phyloP scores from a whole-genome alignment of 1,284 basidiomycete species.

The Puccinia horiana region DNA sequence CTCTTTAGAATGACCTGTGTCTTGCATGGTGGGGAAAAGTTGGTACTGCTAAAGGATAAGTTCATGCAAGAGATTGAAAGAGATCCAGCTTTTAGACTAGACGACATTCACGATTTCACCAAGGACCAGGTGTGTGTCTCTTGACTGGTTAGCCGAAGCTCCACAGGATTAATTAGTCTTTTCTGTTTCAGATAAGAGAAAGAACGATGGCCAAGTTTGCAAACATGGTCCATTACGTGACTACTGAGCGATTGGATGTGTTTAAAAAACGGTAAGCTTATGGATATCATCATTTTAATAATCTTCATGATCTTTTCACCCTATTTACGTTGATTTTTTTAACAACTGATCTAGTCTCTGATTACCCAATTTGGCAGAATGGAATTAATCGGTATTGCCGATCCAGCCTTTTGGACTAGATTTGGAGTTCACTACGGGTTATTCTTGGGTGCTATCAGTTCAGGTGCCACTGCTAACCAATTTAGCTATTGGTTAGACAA shows the following conservation, averaged over 20 bases:
- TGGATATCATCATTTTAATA: not conserved
- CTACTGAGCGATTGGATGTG: constrained; percentile 61
- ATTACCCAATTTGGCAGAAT: constrained; percentile 10
- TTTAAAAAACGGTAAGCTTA: constrained; percentile 60
- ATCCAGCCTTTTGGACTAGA: constrained; percentile 65
- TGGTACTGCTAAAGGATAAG: constrained; percentile 57
- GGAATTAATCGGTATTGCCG: constrained; percentile 59
- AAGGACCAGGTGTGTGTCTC: constrained; percentile 62
- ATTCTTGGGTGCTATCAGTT: constrained; percentile 62
- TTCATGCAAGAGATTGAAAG: constrained; percentile 59
- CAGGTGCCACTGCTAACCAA: constrained; percentile 60
- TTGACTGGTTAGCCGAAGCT: not conserved
- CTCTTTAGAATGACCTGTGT: constrained; percentile 58
- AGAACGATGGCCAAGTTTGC: constrained; percentile 59
- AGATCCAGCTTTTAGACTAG: constrained; percentile 63
- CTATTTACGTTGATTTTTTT: not conserved
- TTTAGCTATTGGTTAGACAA: constrained; percentile 64
- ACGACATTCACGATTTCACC: constrained; percentile 64
- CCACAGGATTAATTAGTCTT: not conserved
- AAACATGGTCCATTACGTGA: constrained; percentile 58
- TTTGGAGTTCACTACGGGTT: constrained; percentile 65
- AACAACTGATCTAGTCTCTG: not conserved
- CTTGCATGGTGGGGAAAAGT: constrained; percentile 58
- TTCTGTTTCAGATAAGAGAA: constrained; percentile 20
- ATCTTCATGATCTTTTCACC: not conserved